Evolutionary conservation across 805 yeast genomes (phyloP).

Genomic region (Isabelozyma heimii): DNA sequence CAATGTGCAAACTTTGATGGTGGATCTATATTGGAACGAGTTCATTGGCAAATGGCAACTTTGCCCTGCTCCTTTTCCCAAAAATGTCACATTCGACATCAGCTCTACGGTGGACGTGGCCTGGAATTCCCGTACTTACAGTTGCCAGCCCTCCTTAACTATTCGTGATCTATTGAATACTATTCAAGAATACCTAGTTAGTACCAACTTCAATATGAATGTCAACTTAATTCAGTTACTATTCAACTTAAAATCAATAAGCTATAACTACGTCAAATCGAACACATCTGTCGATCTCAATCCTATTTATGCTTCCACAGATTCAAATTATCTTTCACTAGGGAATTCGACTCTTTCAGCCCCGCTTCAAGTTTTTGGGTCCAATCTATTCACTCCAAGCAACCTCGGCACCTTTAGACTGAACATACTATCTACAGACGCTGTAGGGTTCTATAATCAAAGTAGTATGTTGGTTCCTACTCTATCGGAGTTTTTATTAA

Average conservation of each 20-base stretch:
- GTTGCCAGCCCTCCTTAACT: slow-evolving; percentile 29
- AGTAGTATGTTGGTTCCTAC: slow-evolving; percentile 22
- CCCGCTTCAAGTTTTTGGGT: slow-evolving; percentile 14
- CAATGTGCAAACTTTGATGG: slow-evolving; percentile 46
- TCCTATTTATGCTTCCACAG: not conserved
- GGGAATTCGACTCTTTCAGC: slow-evolving; percentile 32
- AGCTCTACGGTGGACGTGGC: slow-evolving; percentile 7
- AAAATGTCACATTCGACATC: slow-evolving; percentile 16
- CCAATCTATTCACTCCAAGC: slow-evolving; percentile 25
- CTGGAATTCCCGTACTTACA: slow-evolving; percentile 26
- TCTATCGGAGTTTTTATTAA: slow-evolving; percentile 21
- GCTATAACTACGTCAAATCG: slow-evolving; percentile 2
- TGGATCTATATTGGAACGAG: slow-evolving; percentile 60
- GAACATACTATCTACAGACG: not conserved
- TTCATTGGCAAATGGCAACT: slow-evolving; percentile 46
- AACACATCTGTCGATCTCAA: slow-evolving; percentile 1
- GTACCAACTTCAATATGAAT: slow-evolving; percentile 30
- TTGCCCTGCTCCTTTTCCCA: slow-evolving; percentile 47
- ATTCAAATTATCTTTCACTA: slow-evolving; percentile 5
- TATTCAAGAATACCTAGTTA: slow-evolving; percentile 14
- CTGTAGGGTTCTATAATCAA: slow-evolving; percentile 17
- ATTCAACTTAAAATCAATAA: slow-evolving; percentile 21
- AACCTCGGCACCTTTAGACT: slow-evolving; percentile 13
- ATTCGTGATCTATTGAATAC: slow-evolving; percentile 17
- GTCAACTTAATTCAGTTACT: slow-evolving; percentile 33